A percentile compares a stretch with the other conserved stretches of the same genome.
phyloP scores from a whole-genome alignment of 345 rosid species.

The Salix purpurea region DNA sequence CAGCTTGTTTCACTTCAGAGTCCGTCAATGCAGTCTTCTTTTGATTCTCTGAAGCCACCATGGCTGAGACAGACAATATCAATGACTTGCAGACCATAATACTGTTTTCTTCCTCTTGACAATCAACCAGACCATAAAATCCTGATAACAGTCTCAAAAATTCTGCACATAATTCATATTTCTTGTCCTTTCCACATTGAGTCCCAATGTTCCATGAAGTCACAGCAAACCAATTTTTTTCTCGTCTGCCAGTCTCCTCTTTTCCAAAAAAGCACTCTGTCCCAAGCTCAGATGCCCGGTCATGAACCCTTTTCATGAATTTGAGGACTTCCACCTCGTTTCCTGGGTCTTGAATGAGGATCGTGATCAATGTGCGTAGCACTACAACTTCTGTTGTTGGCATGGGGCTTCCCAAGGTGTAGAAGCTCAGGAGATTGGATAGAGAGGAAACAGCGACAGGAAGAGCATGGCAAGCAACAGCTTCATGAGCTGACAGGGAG shows the following conservation, averaged over 20 bases:
- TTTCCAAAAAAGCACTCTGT: conserved; percentile 64
- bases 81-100: conserved; percentile 62
- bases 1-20: conserved; percentile 58
- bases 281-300: conserved; percentile 65
- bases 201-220: conserved; percentile 85
- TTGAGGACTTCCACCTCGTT: conserved; percentile 58
- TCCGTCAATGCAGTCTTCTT: conserved; percentile 45
- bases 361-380: conserved; percentile 72
- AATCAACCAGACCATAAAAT: conserved; percentile 44
- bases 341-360: conserved; percentile 54
- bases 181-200: conserved; percentile 65
- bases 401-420: conserved; percentile 55
- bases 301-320: conserved; percentile 47
- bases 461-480: conserved; percentile 77
- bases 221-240: conserved; percentile 77
- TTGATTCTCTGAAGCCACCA: conserved; percentile 67
- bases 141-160: conserved; percentile 62
- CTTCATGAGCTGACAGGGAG: conserved; percentile 91
- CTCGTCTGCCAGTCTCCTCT: conserved; percentile 75
- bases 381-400: conserved; percentile 68
- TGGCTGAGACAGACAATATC: conserved; percentile 63
- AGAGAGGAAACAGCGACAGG: conserved; percentile 72
- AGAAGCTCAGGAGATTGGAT: conserved; percentile 65
- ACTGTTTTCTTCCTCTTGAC: conserved; percentile 46
- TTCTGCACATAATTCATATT: conserved; percentile 60